Evolutionary conservation across 1,284 basidiomycete species (phyloP).

Genomic region (Boletus smithii): DNA sequence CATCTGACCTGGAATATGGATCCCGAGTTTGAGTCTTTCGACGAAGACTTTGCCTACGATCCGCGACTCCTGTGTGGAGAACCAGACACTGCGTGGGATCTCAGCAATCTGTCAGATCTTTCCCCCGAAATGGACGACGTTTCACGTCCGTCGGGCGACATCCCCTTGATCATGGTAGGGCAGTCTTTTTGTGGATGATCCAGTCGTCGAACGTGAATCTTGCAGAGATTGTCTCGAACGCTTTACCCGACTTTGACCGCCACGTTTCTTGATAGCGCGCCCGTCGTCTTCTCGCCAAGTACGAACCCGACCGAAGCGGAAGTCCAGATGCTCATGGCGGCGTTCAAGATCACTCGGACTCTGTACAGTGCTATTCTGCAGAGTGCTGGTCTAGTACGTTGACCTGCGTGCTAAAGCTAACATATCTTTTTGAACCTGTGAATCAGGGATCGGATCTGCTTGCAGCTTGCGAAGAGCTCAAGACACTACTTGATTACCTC

Average conservation of each 20-base stretch:
- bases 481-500: conserved; percentile 67
- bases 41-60: conserved; percentile 36
- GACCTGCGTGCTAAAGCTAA: neutral
- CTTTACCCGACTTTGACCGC: conserved; percentile 76
- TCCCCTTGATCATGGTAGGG: conserved; percentile 26
- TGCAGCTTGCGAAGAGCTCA: conserved; percentile 45
- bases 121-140: conserved; percentile 13
- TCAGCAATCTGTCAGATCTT: conserved; percentile 24
- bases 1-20: conserved; percentile 34
- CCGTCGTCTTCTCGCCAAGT: conserved; percentile 71
- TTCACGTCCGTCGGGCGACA: conserved; percentile 15
- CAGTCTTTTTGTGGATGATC: conserved; percentile 14
- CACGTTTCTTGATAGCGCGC: conserved; percentile 82
- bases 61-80: conserved; percentile 14
- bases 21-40: conserved; percentile 27
- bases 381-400: conserved; percentile 25
- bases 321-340: conserved; percentile 58
- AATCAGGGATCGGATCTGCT: conserved; percentile 25
- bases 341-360: conserved; percentile 58
- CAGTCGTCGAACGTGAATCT: conserved; percentile 15
- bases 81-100: conserved; percentile 20
- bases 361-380: conserved; percentile 66
- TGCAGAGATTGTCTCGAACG: conserved; percentile 47
- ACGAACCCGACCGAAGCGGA: conserved; percentile 55
- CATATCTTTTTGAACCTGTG: conserved; percentile 4